These are phyloP conservation scores for Fusarium ambrosium DNA, from an alignment of 2,329 filamentous ascomycete genomes.

Conservation along the genomic window DNA sequence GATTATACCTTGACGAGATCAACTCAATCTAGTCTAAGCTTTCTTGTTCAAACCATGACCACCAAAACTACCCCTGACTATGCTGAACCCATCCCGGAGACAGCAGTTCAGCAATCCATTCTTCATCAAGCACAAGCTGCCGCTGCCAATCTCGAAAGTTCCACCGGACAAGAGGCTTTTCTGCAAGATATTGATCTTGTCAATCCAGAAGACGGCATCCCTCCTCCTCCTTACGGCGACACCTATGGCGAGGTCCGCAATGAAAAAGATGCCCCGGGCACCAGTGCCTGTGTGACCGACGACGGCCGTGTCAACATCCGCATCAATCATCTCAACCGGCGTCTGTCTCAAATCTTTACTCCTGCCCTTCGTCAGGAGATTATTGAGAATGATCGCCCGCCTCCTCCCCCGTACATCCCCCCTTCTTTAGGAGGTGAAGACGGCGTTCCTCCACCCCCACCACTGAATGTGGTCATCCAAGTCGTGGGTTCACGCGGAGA, in stretches of 20 bases:
- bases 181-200: background rate
- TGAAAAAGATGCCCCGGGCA: background rate
- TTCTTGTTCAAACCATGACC: background rate
- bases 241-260: background rate
- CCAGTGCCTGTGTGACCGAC: slow-evolving; percentile 51
- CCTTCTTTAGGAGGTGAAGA: slow-evolving; percentile 76
- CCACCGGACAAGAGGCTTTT: background rate
- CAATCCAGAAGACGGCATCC: background rate
- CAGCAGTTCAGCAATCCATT: background rate
- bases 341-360: slow-evolving; percentile 75
- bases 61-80: background rate
- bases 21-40: background rate
- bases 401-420: slow-evolving; percentile 78
- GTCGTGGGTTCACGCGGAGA: slow-evolving; percentile 82
- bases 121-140: background rate
- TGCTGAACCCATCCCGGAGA: background rate
- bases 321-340: slow-evolving; percentile 78
- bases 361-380: slow-evolving; percentile 73
- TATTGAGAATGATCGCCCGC: slow-evolving; percentile 55
- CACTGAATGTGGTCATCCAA: slow-evolving; percentile 79
- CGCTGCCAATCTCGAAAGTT: background rate
- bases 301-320: slow-evolving; percentile 85
- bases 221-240: background rate
- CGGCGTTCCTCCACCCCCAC: slow-evolving; percentile 68
- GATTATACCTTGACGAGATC: background rate